These are phyloP conservation scores for Pestalotiopsis fici DNA, from an alignment of 2,329 filamentous ascomycete species.

Conservation along the genomic window DNA sequence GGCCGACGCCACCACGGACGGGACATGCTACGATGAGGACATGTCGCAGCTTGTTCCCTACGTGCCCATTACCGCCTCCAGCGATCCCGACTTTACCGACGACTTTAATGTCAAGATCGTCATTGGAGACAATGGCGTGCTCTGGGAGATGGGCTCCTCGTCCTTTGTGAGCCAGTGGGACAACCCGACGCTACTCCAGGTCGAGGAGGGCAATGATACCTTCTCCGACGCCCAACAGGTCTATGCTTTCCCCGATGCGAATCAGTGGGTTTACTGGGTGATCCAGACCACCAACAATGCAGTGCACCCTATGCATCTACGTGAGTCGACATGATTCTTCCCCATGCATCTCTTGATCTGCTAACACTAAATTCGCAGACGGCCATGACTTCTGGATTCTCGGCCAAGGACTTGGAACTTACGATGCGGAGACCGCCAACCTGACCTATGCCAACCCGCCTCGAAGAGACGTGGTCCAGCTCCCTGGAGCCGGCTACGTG, in stretches of 20 bases:
- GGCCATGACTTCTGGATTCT: slow-evolving; percentile 42
- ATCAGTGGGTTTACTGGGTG: slow-evolving; percentile 34
- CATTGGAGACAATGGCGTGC: slow-evolving; percentile 30
- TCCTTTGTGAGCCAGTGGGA: slow-evolving; percentile 47
- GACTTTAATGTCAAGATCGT: slow-evolving; percentile 21
- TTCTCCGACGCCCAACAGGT: slow-evolving; percentile 27
- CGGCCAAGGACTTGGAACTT: slow-evolving; percentile 28
- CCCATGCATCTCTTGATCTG: neutral
- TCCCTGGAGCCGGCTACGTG: slow-evolving; percentile 45
- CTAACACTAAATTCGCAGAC: slow-evolving; percentile 19
- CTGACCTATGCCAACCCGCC: slow-evolving; percentile 44
- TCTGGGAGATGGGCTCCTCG: slow-evolving; percentile 49
- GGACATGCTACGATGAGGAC: slow-evolving; percentile 39
- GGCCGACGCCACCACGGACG: slow-evolving; percentile 9
- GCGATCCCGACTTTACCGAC: slow-evolving; percentile 10
- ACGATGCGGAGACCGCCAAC: slow-evolving; percentile 23
- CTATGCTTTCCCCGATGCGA: slow-evolving; percentile 21
- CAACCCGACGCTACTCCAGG: slow-evolving; percentile 41
- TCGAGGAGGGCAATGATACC: slow-evolving; percentile 22
- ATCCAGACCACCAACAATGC: slow-evolving; percentile 27
- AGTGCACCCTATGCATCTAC: slow-evolving; percentile 40
- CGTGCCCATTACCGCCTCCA: slow-evolving; percentile 31
- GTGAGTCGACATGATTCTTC: slow-evolving; percentile 17
- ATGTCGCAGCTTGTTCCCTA: slow-evolving; percentile 31
- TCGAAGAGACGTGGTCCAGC: slow-evolving; percentile 46